A percentile compares a stretch with the other conserved stretches of the same genome.
These are phyloP conservation scores for Ceriops decandra DNA, from an alignment of 345 rosid genomes.

Conservation along the genomic window DNA sequence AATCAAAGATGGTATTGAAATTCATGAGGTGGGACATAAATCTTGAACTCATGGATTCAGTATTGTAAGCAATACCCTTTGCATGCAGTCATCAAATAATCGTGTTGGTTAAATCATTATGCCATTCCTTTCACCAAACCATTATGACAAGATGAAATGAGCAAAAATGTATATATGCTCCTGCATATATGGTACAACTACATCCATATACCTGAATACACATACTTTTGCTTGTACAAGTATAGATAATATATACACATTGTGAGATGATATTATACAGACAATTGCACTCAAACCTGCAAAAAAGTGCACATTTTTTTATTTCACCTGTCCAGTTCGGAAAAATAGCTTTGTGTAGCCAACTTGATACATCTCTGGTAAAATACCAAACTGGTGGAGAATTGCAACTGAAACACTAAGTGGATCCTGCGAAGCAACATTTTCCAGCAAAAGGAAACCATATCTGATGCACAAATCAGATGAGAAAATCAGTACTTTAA, in stretches of 20 bases:
- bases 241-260: no score
- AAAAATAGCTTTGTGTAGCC: slow-evolving; percentile 96
- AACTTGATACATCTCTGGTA: slow-evolving; percentile 99
- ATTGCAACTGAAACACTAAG: slow-evolving; percentile 96
- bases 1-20: no score
- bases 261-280: no score
- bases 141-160: no score
- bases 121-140: no score
- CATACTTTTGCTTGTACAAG: not conserved
- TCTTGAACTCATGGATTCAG: no score
- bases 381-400: slow-evolving; percentile 92
- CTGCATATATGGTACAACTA: not conserved
- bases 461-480: slow-evolving; percentile 51
- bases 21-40: no score
- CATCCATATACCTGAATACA: not conserved
- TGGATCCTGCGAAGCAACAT: slow-evolving; percentile 77
- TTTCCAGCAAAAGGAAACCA: slow-evolving; percentile 89
- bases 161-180: no score
- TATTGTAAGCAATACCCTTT: no score
- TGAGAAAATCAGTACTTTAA: not conserved
- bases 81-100: no score
- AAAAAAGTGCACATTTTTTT: not conserved
- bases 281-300: no score
- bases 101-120: no score
- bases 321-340: slow-evolving; percentile 89